Conservation (phyloP, 345 rosid species). For the Erucastrum elatum region DNA sequence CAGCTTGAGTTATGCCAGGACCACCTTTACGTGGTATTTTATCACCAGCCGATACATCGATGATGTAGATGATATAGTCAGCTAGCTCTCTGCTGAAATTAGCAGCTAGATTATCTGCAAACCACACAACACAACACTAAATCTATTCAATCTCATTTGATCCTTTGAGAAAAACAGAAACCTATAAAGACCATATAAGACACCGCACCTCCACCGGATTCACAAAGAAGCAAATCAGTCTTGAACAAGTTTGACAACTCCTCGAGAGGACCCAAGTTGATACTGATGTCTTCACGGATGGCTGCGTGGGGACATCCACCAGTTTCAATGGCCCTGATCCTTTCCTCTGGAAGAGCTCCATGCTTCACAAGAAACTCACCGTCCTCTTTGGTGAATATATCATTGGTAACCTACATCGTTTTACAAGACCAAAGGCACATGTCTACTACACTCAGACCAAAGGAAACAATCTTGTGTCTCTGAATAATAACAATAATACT, state of each 20-base stretch:
- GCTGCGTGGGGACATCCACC: constrained; percentile 99
- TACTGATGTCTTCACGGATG: constrained; percentile 96
- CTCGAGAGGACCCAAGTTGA: constrained; percentile 95
- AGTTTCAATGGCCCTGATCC: constrained; percentile 92
- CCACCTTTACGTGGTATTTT: constrained; percentile 97
- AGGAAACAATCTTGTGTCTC: not conserved
- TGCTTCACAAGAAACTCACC: constrained; percentile 93
- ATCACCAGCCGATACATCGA: constrained; percentile 93
- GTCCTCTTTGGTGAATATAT: constrained; percentile 96
- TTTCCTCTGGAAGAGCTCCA: constrained; percentile 89
- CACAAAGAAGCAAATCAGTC: constrained; percentile 88
- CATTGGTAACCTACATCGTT: constrained; percentile 78
- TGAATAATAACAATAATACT: constrained; percentile 33
- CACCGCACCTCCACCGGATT: constrained; percentile 84
- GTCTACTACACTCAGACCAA: not conserved
- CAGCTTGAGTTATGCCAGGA: constrained; percentile 98
- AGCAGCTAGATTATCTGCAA: constrained; percentile 92
- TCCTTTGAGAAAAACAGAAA: not conserved
- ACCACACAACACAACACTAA: not conserved
- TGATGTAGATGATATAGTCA: constrained; percentile 89
- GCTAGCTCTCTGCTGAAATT: constrained; percentile 97
- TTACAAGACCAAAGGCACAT: constrained; percentile 10
- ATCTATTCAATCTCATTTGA: not conserved
- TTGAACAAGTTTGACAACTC: constrained; percentile 86
- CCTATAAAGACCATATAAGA: not conserved